phyloP scores from a whole-genome alignment of 2,329 filamentous ascomycete species.

The Ascochyta fabae region DNA sequence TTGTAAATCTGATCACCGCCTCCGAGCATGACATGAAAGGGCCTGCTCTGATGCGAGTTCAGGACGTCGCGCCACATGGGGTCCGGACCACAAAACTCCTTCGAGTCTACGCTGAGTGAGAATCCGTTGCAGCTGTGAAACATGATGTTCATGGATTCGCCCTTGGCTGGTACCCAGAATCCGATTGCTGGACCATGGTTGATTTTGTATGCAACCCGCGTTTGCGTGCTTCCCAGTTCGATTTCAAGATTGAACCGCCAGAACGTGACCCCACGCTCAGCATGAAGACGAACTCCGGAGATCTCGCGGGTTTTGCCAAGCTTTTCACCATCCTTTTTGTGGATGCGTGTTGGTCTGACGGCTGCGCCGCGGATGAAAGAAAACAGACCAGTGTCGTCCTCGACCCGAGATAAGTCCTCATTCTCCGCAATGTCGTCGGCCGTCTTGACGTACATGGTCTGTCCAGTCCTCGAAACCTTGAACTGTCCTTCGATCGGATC shows the following conservation, averaged over 20 bases:
- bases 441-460: constrained; percentile 85
- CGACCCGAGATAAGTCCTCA: constrained; percentile 77
- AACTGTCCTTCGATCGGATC: constrained; percentile 88
- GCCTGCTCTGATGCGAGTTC: constrained; percentile 87
- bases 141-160: constrained; percentile 96
- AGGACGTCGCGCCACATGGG: constrained; percentile 96
- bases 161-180: constrained; percentile 91
- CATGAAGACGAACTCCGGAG: constrained; percentile 79
- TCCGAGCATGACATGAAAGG: constrained; percentile 98
- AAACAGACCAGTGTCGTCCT: constrained; percentile 83
- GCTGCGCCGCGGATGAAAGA: constrained; percentile 65
- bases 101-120: constrained; percentile 76
- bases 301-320: constrained; percentile 83
- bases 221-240: constrained; percentile 77
- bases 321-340: constrained; percentile 76
- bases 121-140: constrained; percentile 99
- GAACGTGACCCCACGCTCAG: constrained; percentile 88
- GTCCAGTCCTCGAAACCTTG: constrained; percentile 83
- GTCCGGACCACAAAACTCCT: constrained; percentile 88
- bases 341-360: constrained; percentile 55
- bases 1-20: constrained; percentile 98
- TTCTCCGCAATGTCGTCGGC: constrained; percentile 84
- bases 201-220: constrained; percentile 93
- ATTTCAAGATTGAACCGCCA: constrained; percentile 97
- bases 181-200: constrained; percentile 86